Base-by-base conservation (phyloP, 495 filamentous ascomycete species). In the Hypoxylon lenormandii region DNA sequence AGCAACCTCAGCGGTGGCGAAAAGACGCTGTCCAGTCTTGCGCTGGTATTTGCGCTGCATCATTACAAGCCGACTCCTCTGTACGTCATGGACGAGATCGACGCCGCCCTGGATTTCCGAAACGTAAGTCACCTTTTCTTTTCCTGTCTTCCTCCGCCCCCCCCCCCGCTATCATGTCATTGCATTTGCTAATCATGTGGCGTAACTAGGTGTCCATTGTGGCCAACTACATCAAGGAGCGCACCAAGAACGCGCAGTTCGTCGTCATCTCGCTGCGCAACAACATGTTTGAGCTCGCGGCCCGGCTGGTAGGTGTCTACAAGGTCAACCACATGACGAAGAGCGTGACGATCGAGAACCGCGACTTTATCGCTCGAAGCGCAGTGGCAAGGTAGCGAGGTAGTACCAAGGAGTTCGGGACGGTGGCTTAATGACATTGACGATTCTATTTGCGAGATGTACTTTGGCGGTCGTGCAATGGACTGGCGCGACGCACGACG, bases 271-370 rank as follows among this genome's bases (percentile, higher is more conserved):
- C 94, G 12, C 82, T 98, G 72, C 85, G 95, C 73, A 98, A 98
- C 80, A 98, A 98, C 82, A 98, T 98, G 95, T 98, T 98, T 80
- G 95, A 98, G 83, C 88, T 98, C 56, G 96, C 95, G 15, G 88
- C 93, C 45, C 85, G 95, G 50, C 85, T 98, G 37, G 92, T 98
- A 5, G 95, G 95, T 48, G 94, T 98, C 47, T 98, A 98, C 80
- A 98, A 98, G 81, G 95, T 98, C 75, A 98, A 97, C 80, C 95
- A 98, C 79, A 98, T 98, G 95, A 97, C 93, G 42, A 97, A 96
- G 87, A 94, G 91, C 74, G 92, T 97, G 3, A 95, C 93, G n/a
- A 93, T 97, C 46, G 92, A 97, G 77, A 97, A 97, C 78, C 85
- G 83, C 61, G 92, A 97, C 74, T 97, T 94, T 69, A 90, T 94